Evolutionary conservation across 1,284 basidiomycete species (phyloP), one percentile per base, ranked within the genome.

Genomic region (Bjerkandera adusta): DNA sequence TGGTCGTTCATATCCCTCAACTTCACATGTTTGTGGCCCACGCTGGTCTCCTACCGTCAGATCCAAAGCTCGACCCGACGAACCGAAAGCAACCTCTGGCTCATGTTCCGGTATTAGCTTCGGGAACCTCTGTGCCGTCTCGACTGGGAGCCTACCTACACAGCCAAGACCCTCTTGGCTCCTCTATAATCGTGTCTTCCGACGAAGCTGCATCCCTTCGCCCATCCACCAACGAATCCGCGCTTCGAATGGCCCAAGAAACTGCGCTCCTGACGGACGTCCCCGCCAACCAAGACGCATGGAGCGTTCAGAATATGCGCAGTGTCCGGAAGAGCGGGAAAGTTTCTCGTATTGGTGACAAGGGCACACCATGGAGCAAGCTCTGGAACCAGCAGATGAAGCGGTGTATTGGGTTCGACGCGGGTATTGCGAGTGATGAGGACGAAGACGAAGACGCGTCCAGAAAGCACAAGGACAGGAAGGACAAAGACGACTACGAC

Each of bases 21-120:
- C 74, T 89, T 5, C 89, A 93, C 59, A 68, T 83, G 2, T 85
- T 84, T 66, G 73, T 95, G 46, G 89, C 86, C 1, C 92, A 97
- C 58, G 92, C 84, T 2, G 92, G 92, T 3, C 57, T 97, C 15
- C 72, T 95, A 2, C 77, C 91, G 0, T 76, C 74, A 10, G 79
- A 93, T 58, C 84, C 88, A 1, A 68, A 65, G 4, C 75, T 67
- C 47, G 60, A 73, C 35, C 62, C 68, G 20, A 69, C 65, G 15
- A 70, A 81, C 59, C 65, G 61, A 16, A 70, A 66, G 6, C 90
- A 92, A 59, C 89, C 89, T 2, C 74, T 89, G 15, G 75, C 83
- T 1, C 77, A 74, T 49, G 57, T 76, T 50, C 32, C 18, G 44
- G 48, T 10, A 36, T 51, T 12, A 42, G 46, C 1, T 42, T n/a